Evolutionary conservation across 2,329 filamentous ascomycete genomes (phyloP).

Genomic region (Ceratocystis diversiconidia): DNA sequence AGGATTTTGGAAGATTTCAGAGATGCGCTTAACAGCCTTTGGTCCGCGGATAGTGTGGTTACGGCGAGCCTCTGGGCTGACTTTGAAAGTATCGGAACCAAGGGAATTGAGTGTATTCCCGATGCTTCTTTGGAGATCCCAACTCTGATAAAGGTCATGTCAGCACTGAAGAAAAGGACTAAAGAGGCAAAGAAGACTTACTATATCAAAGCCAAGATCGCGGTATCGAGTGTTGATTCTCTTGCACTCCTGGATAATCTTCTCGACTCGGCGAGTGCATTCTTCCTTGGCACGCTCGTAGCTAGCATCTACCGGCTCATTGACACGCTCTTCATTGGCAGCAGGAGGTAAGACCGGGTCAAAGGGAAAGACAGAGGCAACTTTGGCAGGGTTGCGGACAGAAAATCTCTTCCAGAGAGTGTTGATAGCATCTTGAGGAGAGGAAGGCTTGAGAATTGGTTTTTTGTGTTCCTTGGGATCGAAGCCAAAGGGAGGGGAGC

Average conservation of each 20-base stretch:
- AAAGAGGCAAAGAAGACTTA: conserved; percentile 28
- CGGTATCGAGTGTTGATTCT: conserved; percentile 69
- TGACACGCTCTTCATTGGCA: conserved; percentile 35
- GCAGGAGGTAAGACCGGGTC: conserved; percentile 41
- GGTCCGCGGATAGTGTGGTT: conserved; percentile 40
- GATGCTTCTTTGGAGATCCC: conserved; percentile 53
- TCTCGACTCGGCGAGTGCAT: conserved; percentile 46
- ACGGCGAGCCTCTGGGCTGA: conserved; percentile 23
- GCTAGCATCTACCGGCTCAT: conserved; percentile 44
- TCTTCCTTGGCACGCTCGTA: conserved; percentile 51
- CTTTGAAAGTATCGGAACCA: conserved; percentile 37
- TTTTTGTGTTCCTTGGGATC: conserved; percentile 32
- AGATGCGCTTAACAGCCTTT: conserved; percentile 58
- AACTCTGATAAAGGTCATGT: conserved; percentile 32
- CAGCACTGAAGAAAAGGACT: conserved; percentile 18
- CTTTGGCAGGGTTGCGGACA: conserved; percentile 47
- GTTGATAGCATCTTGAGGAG: conserved; percentile 53
- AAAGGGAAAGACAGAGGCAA: conserved; percentile 50
- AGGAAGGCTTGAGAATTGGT: conserved; percentile 43
- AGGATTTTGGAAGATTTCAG: conserved; percentile 63
- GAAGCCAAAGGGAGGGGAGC: conserved; percentile 24
- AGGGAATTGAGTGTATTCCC: conserved; percentile 42
- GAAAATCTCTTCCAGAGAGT: conserved; percentile 50
- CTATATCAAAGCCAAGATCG: conserved; percentile 46
- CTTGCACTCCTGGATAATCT: conserved; percentile 51